Conservation (phyloP, 2,329 filamentous ascomycete species). For the Fusarium sp. region DNA sequence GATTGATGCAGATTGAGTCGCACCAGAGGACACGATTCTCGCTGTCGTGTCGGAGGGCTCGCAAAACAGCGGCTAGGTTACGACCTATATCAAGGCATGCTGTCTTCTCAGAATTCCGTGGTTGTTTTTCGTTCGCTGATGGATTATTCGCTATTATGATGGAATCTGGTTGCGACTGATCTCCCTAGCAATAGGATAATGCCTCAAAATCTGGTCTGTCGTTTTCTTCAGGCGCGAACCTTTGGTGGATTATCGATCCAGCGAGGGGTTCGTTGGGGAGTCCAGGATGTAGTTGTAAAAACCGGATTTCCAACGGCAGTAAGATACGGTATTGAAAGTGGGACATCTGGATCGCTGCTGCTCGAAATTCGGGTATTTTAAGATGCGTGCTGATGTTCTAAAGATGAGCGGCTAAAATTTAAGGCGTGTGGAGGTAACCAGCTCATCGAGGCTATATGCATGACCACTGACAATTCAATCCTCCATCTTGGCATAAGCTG, state of each 20-base stretch:
- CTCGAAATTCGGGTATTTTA: too few species aligned
- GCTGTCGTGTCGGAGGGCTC: neutral
- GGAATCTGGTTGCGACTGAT: neutral
- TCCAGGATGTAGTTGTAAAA: neutral
- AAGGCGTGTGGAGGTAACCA: too few species aligned
- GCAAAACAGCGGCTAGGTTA: neutral
- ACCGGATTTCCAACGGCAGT: neutral
- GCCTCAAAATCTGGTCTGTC: neutral
- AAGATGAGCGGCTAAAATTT: too few species aligned
- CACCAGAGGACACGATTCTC: neutral
- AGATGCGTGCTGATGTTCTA: too few species aligned
- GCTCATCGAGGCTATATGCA: too few species aligned
- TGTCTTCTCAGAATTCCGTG: neutral
- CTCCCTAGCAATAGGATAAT: conserved; percentile 6
- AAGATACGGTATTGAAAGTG: neutral
- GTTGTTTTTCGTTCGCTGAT: too few species aligned
- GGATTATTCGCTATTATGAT: neutral
- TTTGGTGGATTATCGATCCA: neutral
- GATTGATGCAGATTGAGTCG: conserved; percentile 10
- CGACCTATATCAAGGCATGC: neutral
- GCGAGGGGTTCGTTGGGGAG: neutral
- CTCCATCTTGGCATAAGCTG: too few species aligned
- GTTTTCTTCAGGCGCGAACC: neutral
- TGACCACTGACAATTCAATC: too few species aligned
- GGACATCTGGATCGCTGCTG: neutral